A percentile compares a stretch with the other conserved stretches of the same genome.
Conservation (phyloP, 2,329 filamentous ascomycete genomes). For the Fusarium papillatum region DNA sequence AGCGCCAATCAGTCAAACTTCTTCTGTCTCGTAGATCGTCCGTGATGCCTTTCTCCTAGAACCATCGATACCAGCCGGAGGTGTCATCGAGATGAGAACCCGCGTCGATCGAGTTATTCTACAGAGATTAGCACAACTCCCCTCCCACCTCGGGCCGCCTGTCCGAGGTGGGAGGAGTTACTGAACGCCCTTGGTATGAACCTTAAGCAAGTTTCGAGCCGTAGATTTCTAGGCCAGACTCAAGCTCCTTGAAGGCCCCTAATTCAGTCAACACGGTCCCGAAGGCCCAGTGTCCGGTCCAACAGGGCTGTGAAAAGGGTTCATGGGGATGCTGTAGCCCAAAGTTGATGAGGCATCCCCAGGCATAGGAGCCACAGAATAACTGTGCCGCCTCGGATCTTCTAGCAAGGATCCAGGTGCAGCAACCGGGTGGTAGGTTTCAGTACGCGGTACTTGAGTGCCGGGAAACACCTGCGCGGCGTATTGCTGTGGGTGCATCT, state of each 20-base stretch:
- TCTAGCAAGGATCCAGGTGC: slow-evolving; percentile 39
- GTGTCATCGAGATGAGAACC: background rate
- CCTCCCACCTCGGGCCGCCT: background rate
- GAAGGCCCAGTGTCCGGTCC: slow-evolving; percentile 33
- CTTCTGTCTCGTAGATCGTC: background rate
- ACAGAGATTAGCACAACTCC: background rate
- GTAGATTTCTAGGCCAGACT: background rate
- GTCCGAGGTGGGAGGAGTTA: background rate
- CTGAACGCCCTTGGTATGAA: background rate
- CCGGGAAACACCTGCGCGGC: slow-evolving; percentile 36
- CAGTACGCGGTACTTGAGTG: slow-evolving; percentile 36
- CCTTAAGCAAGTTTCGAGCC: slow-evolving; percentile 5
- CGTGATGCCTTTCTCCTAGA: background rate
- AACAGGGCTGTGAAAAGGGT: slow-evolving; percentile 36
- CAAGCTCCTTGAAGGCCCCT: slow-evolving; percentile 17
- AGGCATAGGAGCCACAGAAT: slow-evolving; percentile 36
- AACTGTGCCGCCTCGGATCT: slow-evolving; percentile 42
- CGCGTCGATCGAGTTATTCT: background rate
- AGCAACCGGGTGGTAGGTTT: slow-evolving; percentile 36
- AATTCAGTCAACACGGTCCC: slow-evolving; percentile 41
- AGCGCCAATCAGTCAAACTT: background rate
- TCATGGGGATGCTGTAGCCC: slow-evolving; percentile 43
- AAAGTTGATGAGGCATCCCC: slow-evolving; percentile 39
- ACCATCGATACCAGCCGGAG: background rate
- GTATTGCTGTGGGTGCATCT: slow-evolving; percentile 41